Evolutionary conservation across 805 yeast species (phyloP).

Genomic region (Candida sanyiensis): DNA sequence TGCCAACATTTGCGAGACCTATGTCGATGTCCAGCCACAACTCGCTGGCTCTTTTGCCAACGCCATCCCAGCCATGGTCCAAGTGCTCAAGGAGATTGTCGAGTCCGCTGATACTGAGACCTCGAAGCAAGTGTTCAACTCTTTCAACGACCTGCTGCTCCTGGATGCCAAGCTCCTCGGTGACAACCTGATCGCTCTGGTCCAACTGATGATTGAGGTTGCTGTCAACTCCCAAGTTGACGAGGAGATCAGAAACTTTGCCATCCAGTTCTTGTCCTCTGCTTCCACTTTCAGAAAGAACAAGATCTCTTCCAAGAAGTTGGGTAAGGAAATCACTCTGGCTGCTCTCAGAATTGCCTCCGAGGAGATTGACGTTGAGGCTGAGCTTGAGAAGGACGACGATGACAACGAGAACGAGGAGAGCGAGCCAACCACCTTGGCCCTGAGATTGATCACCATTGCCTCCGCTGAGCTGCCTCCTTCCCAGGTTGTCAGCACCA

Average conservation of each 20-base stretch:
- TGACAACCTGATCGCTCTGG: constrained; percentile 59
- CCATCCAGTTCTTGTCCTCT: constrained; percentile 77
- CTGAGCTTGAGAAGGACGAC: constrained; percentile 69
- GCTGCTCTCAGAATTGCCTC: constrained; percentile 73
- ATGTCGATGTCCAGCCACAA: constrained; percentile 40
- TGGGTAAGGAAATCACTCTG: constrained; percentile 75
- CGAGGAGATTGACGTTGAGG: constrained; percentile 75
- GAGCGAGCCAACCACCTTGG: constrained; percentile 69
- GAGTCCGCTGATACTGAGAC: constrained; percentile 63
- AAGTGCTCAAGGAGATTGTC: constrained; percentile 71
- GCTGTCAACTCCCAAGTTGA: constrained; percentile 61
- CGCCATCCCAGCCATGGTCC: constrained; percentile 74
- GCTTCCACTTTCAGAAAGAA: constrained; percentile 75
- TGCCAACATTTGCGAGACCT: constrained; percentile 61
- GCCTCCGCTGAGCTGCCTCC: constrained; percentile 87
- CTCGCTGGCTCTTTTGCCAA: constrained; percentile 50
- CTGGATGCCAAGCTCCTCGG: constrained; percentile 77
- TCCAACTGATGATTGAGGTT: constrained; percentile 71
- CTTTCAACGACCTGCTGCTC: constrained; percentile 72
- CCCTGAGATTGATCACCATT: constrained; percentile 71
- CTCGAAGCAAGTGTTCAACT: constrained; percentile 73
- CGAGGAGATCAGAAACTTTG: constrained; percentile 77
- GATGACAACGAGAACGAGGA: constrained; percentile 95
- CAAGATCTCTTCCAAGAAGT: constrained; percentile 69
- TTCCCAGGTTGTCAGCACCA: constrained; percentile 78